A percentile compares a stretch with the other conserved stretches of the same genome.
Conservation (phyloP, 1,284 basidiomycete genomes). For the Apiotrichum mycotoxinovorans region DNA sequence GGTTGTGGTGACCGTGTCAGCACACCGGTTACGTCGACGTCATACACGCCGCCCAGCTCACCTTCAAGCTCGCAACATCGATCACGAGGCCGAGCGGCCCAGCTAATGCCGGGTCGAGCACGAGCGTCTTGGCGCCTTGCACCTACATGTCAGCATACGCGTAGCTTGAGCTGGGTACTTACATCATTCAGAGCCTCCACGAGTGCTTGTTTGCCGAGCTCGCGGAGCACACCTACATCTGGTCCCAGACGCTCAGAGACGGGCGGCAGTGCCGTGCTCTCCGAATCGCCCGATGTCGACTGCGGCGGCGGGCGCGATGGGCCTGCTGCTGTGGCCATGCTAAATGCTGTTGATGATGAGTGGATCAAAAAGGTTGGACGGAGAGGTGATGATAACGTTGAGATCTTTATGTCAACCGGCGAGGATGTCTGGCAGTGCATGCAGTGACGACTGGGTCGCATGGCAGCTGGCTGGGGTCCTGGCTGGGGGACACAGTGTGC, state of each 20-base stretch:
- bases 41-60: constrained; percentile 42
- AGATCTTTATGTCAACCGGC: neutral
- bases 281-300: constrained; percentile 46
- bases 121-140: constrained; percentile 90
- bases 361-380: no score
- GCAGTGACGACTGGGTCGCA: neutral
- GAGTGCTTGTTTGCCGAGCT: constrained; percentile 69
- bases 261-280: constrained; percentile 27
- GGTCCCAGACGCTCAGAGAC: constrained; percentile 41
- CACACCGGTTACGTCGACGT: neutral
- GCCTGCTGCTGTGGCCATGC: constrained; percentile 11
- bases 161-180: constrained; percentile 28
- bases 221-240: constrained; percentile 69
- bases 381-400: neutral
- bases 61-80: constrained; percentile 87
- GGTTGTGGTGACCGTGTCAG: neutral
- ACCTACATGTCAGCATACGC: constrained; percentile 56
- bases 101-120: constrained; percentile 80
- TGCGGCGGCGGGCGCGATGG: constrained; percentile 35
- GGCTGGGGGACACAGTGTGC: no score
- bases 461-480: neutral
- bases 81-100: constrained; percentile 90
- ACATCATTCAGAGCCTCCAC: constrained; percentile 80
- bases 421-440: no score
- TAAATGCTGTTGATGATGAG: constrained; percentile 12